Evolutionary conservation across 2,329 filamentous ascomycete species (phyloP).

Genomic region (Penicillium aurantiogriseum): DNA sequence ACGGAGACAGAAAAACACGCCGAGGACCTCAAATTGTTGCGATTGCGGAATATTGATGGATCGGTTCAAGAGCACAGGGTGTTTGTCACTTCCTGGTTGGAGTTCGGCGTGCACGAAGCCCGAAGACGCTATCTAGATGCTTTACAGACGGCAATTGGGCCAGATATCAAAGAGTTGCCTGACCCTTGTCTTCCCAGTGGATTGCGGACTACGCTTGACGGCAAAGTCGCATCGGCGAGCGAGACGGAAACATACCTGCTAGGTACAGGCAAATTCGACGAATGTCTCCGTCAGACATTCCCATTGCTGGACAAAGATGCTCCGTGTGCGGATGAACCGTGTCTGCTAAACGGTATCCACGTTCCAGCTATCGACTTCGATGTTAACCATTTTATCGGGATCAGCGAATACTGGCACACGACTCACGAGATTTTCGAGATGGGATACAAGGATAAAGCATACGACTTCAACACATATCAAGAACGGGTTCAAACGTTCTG

Average conservation of each 20-base stretch:
- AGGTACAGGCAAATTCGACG: constrained; percentile 82
- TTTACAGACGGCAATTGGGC: constrained; percentile 66
- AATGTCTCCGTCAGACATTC: constrained; percentile 78
- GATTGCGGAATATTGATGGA: constrained; percentile 80
- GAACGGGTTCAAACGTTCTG: constrained; percentile 82
- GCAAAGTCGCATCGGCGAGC: constrained; percentile 52
- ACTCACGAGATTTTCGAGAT: constrained; percentile 89
- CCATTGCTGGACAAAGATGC: constrained; percentile 87
- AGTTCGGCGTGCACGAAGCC: constrained; percentile 95
- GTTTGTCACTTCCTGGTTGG: constrained; percentile 95
- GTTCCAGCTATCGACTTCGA: constrained; percentile 95
- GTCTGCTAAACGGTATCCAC: constrained; percentile 85
- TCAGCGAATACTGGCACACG: constrained; percentile 98
- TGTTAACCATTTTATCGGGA: constrained; percentile 95
- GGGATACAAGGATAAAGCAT: constrained; percentile 73
- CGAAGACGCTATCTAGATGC: constrained; percentile 78
- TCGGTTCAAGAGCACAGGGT: constrained; percentile 76
- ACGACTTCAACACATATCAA: constrained; percentile 89
- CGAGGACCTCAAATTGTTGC: constrained; percentile 80
- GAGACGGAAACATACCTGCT: constrained; percentile 57
- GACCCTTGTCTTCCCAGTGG: constrained; percentile 88
- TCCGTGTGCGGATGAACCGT: constrained; percentile 78
- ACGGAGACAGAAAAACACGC: constrained; percentile 89
- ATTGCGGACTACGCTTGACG: constrained; percentile 70
- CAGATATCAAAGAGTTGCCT: constrained; percentile 65